phyloP scores from a whole-genome alignment of 805 yeast species.

The Yarrowia sp. region DNA sequence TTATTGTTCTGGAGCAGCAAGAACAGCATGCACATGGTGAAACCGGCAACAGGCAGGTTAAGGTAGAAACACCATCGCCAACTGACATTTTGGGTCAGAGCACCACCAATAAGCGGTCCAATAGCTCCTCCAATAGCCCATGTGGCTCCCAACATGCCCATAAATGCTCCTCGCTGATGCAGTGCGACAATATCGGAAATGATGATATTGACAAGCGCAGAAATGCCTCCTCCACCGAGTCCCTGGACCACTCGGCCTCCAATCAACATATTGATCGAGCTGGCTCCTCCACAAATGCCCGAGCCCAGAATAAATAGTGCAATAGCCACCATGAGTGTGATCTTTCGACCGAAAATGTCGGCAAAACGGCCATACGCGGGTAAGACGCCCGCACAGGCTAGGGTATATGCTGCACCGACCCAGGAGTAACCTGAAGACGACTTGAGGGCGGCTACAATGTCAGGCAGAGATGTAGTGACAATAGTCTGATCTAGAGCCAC shows the following conservation, averaged over 20 bases:
- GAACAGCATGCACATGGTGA: slow-evolving; percentile 46
- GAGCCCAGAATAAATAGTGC: slow-evolving; percentile 54
- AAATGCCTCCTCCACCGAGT: slow-evolving; percentile 72
- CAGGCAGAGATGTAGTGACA: slow-evolving; percentile 59
- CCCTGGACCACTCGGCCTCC: slow-evolving; percentile 73
- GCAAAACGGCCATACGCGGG: slow-evolving; percentile 71
- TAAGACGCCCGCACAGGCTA: slow-evolving; percentile 69
- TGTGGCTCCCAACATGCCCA: slow-evolving; percentile 44
- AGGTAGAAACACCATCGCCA: slow-evolving; percentile 65
- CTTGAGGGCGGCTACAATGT: slow-evolving; percentile 59
- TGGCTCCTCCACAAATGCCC: slow-evolving; percentile 53
- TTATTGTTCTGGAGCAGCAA: slow-evolving; percentile 43
- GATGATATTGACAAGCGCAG: slow-evolving; percentile 60
- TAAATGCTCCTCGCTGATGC: slow-evolving; percentile 43
- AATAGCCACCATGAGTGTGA: slow-evolving; percentile 51
- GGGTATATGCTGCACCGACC: slow-evolving; percentile 68
- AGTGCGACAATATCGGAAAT: slow-evolving; percentile 54
- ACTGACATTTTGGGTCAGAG: slow-evolving; percentile 53
- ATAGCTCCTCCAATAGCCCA: slow-evolving; percentile 48
- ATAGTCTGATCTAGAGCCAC: slow-evolving; percentile 61
- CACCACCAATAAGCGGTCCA: slow-evolving; percentile 66
- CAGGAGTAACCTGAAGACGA: slow-evolving; percentile 47
- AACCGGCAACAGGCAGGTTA: slow-evolving; percentile 53
- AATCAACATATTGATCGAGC: slow-evolving; percentile 62
- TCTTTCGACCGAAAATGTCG: slow-evolving; percentile 55